phyloP scores from a whole-genome alignment of 495 filamentous ascomycete species.

The Penicillium egyptiacum region DNA sequence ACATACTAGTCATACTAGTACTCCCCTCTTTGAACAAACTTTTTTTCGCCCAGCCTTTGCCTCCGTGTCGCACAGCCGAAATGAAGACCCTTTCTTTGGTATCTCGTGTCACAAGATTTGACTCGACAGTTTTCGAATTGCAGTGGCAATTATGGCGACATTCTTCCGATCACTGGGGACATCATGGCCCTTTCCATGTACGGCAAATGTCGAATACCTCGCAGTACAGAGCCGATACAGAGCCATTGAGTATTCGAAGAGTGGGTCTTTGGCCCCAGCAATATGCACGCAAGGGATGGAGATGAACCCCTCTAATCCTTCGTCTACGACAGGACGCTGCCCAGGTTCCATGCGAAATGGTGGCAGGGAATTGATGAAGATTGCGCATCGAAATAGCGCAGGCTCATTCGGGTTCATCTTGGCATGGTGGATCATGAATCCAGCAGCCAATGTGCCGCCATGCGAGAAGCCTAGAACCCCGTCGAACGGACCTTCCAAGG shows the following conservation, averaged over 20 bases:
- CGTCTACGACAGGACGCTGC: slow-evolving; percentile 22
- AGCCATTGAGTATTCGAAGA: slow-evolving; percentile 32
- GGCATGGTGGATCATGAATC: slow-evolving; percentile 35
- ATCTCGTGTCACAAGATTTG: slow-evolving; percentile 19
- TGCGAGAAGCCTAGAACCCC: slow-evolving; percentile 43
- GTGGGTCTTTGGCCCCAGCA: slow-evolving; percentile 29
- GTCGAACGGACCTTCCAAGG: slow-evolving; percentile 40
- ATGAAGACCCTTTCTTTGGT: not conserved
- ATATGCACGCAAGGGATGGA: slow-evolving; percentile 32
- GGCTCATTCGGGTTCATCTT: slow-evolving; percentile 24
- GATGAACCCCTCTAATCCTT: slow-evolving; percentile 26
- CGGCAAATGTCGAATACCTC: slow-evolving; percentile 22
- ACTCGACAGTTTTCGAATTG: slow-evolving; percentile 27
- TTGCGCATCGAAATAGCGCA: slow-evolving; percentile 34
- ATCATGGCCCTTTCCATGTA: slow-evolving; percentile 37
- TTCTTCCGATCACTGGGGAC: slow-evolving; percentile 33
- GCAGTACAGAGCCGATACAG: slow-evolving; percentile 31
- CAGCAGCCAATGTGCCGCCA: slow-evolving; percentile 35
- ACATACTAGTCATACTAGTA: no score
- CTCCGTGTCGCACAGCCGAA: not conserved
- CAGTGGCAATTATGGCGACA: slow-evolving; percentile 27
- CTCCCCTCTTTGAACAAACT: not conserved
- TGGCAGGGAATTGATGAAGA: slow-evolving; percentile 38
- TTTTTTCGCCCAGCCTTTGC: not conserved
- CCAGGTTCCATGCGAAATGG: slow-evolving; percentile 34